A percentile compares a stretch with the other conserved stretches of the same genome.
Evolutionary conservation across 257 asterid species (phyloP).

Genomic region (Solanum dulcamara): DNA sequence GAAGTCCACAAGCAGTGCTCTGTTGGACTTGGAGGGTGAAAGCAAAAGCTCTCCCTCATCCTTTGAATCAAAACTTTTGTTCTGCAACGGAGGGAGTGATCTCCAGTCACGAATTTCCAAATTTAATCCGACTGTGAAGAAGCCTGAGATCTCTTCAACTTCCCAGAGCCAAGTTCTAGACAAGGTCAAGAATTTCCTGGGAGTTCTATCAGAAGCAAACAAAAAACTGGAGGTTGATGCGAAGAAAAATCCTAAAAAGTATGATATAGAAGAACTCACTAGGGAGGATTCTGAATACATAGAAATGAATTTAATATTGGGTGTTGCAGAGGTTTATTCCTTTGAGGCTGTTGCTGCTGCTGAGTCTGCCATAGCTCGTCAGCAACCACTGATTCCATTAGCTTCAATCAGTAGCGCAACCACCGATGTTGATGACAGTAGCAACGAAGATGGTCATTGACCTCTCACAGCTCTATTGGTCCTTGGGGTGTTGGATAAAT

Average conservation of each 20-base stretch:
- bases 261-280: conserved; percentile 59
- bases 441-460: not conserved
- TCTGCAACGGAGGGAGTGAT: conserved; percentile 27
- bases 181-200: conserved; percentile 62
- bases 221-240: conserved; percentile 44
- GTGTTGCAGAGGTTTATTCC: conserved; percentile 80
- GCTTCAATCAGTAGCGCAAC: not conserved
- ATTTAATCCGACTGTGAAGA: conserved; percentile 11
- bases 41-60: conserved; percentile 10
- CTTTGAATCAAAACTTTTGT: conserved; percentile 49
- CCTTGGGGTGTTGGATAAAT: not conserved
- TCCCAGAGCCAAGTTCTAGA: conserved; percentile 76
- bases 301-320: conserved; percentile 87
- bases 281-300: conserved; percentile 65
- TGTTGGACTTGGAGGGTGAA: conserved; percentile 39
- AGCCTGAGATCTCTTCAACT: conserved; percentile 36
- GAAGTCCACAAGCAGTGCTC: conserved; percentile 33
- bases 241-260: conserved; percentile 43
- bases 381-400: not conserved
- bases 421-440: not conserved
- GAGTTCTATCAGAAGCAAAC: conserved; percentile 66
- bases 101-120: conserved; percentile 9
- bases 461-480: not conserved
- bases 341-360: conserved; percentile 41
- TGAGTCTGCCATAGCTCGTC: not conserved